Base-by-base conservation (phyloP, 2,329 filamentous ascomycete species). In the Proliferodiscus dingleyae region DNA sequence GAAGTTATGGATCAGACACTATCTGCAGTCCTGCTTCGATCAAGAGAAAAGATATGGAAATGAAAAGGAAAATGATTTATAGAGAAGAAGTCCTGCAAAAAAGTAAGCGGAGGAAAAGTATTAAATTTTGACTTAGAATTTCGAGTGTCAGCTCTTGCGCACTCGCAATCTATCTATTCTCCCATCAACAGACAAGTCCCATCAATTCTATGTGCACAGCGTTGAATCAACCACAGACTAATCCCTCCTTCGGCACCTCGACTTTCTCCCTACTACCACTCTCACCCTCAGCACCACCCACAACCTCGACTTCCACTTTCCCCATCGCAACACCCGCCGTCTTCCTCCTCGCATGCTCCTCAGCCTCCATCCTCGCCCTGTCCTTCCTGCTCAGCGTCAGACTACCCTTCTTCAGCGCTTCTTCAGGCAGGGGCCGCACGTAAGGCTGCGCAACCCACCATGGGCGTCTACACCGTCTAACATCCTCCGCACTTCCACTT, bases 371-470 rank as follows among this genome's bases (percentile, higher is more conserved):
- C 53, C 62, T 72, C 60, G 68, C 71, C 59, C 67, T 72, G 24
- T 77, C 73, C 64, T 89, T 89, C 70, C 89, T 90, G 58, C 82
- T 87, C 51, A 83, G 64, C 46, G 74, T 78, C 64, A 95, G 74
- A 2, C 86, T 83, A 0, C 90, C 90, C 63, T 88, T 89, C 51
- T 84, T 83, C 53, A 93, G 60, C 2, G 93, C 93, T 69, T 97
- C 91, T 56, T 85, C 86, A 0, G 93, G 93, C 59, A 96, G 65
- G 32, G 89, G 90, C 45, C 90, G 73, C 5, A 96, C 78, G 59
- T 95, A 87, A 3, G 91, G 85, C 69, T 97, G 90, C 42, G 83
- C 89, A 3, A 95, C 76, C 88, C 89, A 96, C 78, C 83, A 96
- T 1, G 90, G 90, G 53, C 89, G 71, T 63, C 82, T 84, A 61